Conservation (phyloP, 306 rosid species). For the Malus domestica region DNA sequence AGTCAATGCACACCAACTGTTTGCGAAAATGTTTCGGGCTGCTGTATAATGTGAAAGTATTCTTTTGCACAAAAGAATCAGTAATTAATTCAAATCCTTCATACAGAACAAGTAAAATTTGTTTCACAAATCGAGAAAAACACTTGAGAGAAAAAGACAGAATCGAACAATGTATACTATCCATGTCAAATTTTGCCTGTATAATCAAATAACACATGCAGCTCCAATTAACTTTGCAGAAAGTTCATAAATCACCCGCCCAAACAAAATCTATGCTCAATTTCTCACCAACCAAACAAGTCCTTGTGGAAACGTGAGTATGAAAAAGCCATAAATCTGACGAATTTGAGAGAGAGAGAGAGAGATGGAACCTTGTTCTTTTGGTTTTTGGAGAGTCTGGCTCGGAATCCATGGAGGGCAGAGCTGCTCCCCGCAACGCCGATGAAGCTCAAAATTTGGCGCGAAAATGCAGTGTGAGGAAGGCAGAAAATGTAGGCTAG, state of each 20-base stretch:
- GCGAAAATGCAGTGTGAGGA: background rate
- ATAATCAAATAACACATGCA: background rate
- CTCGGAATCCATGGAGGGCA: conserved; percentile 19
- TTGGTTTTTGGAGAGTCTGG: conserved; percentile 9
- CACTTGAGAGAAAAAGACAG: background rate
- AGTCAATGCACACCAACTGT: background rate
- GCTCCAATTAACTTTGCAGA: background rate
- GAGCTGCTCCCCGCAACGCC: background rate
- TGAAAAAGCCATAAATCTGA: background rate
- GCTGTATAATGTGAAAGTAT: background rate
- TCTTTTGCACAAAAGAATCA: too few species aligned
- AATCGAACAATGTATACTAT: background rate
- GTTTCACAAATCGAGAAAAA: background rate
- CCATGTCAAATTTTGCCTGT: background rate
- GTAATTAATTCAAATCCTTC: too few species aligned
- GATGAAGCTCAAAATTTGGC: conserved; percentile 2
- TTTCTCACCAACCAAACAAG: background rate
- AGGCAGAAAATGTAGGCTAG: background rate
- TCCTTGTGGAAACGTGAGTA: background rate
- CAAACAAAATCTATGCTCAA: background rate
- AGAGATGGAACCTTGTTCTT: conserved; percentile 20
- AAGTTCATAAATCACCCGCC: background rate
- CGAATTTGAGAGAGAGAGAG: background rate
- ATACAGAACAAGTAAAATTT: background rate
- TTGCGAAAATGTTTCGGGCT: too few species aligned